Evolutionary conservation across 1,139 yeast genomes (phyloP).

Genomic region (Sugiyamaella castrensis): DNA sequence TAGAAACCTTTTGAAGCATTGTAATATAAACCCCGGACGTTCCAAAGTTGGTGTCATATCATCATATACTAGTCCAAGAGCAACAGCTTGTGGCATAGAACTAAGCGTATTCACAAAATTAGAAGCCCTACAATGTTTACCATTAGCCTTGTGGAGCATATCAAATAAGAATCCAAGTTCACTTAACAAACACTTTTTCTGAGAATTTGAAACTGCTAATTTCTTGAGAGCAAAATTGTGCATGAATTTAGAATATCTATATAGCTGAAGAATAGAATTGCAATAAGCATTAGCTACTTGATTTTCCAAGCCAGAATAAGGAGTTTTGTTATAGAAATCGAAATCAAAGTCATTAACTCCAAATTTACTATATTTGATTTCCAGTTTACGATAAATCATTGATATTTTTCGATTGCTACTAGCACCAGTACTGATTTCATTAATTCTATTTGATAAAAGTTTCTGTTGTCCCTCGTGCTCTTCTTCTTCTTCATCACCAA

Average conservation of each 20-base stretch:
- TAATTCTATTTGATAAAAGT: constrained; percentile 46
- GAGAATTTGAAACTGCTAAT: constrained; percentile 40
- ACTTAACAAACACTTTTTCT: constrained; percentile 45
- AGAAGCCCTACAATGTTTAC: constrained; percentile 65
- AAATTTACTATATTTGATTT: constrained; percentile 80
- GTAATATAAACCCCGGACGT: constrained; percentile 38
- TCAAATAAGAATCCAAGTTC: constrained; percentile 89
- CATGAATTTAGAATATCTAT: constrained; percentile 69
- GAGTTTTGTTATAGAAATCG: constrained; percentile 71
- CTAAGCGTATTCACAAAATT: constrained; percentile 58
- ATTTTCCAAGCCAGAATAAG: constrained; percentile 82
- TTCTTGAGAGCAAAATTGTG: constrained; percentile 61
- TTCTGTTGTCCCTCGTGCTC: constrained; percentile 51
- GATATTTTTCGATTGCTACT: constrained; percentile 45
- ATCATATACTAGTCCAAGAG: constrained; percentile 52
- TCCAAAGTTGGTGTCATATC: constrained; percentile 31
- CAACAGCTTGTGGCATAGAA: constrained; percentile 40
- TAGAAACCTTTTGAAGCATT: constrained; percentile 59
- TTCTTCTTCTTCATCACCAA: constrained; percentile 3
- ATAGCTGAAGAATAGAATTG: constrained; percentile 78
- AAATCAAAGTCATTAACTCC: constrained; percentile 96
- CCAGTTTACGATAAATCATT: constrained; percentile 69
- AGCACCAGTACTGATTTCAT: constrained; percentile 13
- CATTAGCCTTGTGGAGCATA: constrained; percentile 81
- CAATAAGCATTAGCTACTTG: constrained; percentile 79